Base-by-base conservation (phyloP, 1,284 basidiomycete species). In the Malassezia globosa region DNA sequence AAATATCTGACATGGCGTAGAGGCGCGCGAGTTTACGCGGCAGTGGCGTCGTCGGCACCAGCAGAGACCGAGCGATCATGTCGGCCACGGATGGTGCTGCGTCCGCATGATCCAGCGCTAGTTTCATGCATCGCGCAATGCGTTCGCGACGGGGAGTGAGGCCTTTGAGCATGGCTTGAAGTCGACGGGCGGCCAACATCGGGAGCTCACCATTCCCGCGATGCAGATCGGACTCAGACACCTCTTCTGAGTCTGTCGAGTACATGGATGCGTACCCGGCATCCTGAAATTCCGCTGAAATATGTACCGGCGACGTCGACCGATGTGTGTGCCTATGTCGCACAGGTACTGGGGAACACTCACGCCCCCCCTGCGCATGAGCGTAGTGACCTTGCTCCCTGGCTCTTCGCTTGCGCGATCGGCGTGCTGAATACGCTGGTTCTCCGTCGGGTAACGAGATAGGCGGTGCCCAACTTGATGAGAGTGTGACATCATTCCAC, bases 21-120 rank as follows among this genome's bases (percentile, higher is more conserved):
- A 99, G 79, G 7, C 94, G 82, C 5, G 94, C 87, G 40, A 97
- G 80, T 72, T 99, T 99, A 57, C 90, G 82, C 29, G 94, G 90
- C 10, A 97, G 84, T 0, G 94, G 83, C 0, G 94, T 97, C 14
- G 79, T 76, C 51, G 88, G 85, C 11, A 92, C 81, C 1, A 62
- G 47, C 18, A 71, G 43, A 18, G 64, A 66, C 2, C 41, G 8
- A 27, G 37, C 39, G 22, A 71, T 47, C 11, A 62, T 38, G 10
- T 50, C 44, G 22, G 58, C 56, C 21, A 71, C 48, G 37, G 48
- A 23, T 87, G 29, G 82, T 76, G 39, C 87, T 26, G 57, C 50
- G 31, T 25, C 1, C 14, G 92, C 89, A 63, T 92, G 87, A 68
- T 90, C 87, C 39, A 97, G 76, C 49, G 88, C 87, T 68, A 96